phyloP scores from a whole-genome alignment of 495 filamentous ascomycete species.

The Astrothelium macrocarpum region DNA sequence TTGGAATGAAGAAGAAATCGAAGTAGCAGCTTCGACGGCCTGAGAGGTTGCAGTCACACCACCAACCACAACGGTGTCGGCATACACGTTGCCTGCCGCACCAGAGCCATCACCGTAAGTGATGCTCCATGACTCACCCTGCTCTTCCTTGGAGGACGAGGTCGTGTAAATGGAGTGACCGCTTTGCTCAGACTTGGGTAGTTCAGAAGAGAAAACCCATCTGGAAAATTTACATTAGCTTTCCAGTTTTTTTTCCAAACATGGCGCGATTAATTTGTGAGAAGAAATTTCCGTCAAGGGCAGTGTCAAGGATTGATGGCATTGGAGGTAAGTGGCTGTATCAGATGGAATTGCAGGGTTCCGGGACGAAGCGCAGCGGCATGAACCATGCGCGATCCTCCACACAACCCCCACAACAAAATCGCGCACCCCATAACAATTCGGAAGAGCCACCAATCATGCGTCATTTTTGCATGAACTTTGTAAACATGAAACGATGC shows the following conservation, averaged over 20 bases:
- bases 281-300: not conserved
- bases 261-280: not conserved
- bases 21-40: constrained; percentile 58
- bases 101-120: constrained; percentile 62
- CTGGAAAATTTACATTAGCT: constrained; percentile 15
- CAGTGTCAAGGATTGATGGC: not conserved
- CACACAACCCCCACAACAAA: not conserved
- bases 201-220: constrained; percentile 26
- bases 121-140: constrained; percentile 54
- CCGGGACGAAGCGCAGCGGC: not conserved
- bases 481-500: not conserved
- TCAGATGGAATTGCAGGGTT: not conserved
- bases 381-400: not conserved
- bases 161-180: constrained; percentile 20
- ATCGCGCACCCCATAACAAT: not conserved
- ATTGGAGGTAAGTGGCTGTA: not conserved
- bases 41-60: constrained; percentile 51
- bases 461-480: not conserved
- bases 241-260: not conserved
- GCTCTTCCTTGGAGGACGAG: constrained; percentile 40
- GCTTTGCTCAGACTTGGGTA: constrained; percentile 25
- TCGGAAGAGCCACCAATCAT: not conserved
- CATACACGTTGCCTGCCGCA: constrained; percentile 58
- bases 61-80: constrained; percentile 59
- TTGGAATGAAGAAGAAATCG: constrained; percentile 51